These are phyloP conservation scores for Clitopilus passeckerianus DNA, from an alignment of 768 basidiomycete genomes.

Conservation along the genomic window DNA sequence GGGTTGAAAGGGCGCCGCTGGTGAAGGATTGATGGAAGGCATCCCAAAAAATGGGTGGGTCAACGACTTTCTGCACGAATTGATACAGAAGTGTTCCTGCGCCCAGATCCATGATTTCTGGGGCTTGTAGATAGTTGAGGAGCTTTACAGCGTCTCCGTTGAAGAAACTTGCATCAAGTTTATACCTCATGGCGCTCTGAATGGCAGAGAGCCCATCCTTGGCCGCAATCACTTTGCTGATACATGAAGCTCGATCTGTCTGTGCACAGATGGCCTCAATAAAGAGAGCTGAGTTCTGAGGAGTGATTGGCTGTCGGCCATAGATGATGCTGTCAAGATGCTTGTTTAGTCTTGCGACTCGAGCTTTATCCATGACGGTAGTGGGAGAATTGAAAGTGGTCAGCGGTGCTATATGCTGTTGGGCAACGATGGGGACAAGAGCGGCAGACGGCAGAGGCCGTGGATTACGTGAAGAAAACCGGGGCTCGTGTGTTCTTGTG, in stretches of 20 bases:
- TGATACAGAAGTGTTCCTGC: constrained; percentile 30
- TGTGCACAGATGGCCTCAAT: neutral
- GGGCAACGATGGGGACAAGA: too few relatives aligned
- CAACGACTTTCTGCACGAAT: constrained; percentile 30
- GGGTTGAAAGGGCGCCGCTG: constrained; percentile 16
- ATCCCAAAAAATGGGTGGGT: constrained; percentile 42
- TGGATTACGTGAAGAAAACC: neutral
- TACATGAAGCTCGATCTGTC: neutral
- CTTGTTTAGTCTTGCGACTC: neutral
- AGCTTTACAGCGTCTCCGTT: constrained; percentile 28
- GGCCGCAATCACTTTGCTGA: neutral
- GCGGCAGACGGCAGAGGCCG: neutral
- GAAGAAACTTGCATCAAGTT: constrained; percentile 26
- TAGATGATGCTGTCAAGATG: neutral
- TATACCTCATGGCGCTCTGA: too few relatives aligned
- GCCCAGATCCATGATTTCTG: constrained; percentile 24
- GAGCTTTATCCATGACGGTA: too few relatives aligned
- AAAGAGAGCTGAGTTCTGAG: neutral
- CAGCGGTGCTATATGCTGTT: too few relatives aligned
- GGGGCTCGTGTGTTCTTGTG: neutral
- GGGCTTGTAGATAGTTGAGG: constrained; percentile 29
- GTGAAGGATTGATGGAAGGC: constrained; percentile 24
- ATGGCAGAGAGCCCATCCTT: too few relatives aligned
- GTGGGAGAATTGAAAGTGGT: too few relatives aligned
- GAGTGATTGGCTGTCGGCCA: neutral